Conservation (phyloP, 2,329 filamentous ascomycete species). For the Pleurostoma richardsiae region DNA sequence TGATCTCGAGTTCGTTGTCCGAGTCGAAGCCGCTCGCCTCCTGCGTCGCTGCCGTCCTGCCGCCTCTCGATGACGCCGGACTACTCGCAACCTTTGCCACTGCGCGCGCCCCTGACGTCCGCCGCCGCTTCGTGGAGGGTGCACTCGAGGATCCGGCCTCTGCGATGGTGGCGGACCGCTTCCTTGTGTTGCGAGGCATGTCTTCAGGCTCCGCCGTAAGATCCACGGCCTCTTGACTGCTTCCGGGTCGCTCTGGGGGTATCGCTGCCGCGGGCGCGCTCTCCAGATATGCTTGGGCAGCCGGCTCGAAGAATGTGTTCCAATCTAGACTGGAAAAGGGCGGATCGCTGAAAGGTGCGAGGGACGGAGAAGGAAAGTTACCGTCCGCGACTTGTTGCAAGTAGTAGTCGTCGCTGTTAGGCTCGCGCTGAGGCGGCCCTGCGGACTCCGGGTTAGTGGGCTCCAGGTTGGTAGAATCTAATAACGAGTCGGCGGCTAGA, state of each 20-base stretch:
- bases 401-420: conserved; percentile 12
- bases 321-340: too few relatives aligned
- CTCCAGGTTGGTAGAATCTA: too few relatives aligned
- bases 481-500: background rate
- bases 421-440: background rate
- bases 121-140: conserved; percentile 11
- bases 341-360: conserved; percentile 14
- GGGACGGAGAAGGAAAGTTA: conserved; percentile 22
- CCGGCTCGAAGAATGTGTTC: too few relatives aligned
- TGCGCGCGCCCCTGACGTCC: conserved; percentile 1
- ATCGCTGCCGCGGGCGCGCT: too few relatives aligned
- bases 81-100: too few relatives aligned
- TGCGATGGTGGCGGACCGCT: background rate
- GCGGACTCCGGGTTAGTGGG: too few relatives aligned
- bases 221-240: too few relatives aligned
- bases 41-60: background rate
- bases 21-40: conserved; percentile 18
- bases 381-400: conserved; percentile 12
- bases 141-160: background rate
- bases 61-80: background rate
- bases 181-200: conserved; percentile 7
- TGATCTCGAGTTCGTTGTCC: conserved; percentile 19
- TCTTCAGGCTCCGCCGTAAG: background rate
- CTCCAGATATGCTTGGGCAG: too few relatives aligned
- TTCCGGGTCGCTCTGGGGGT: too few relatives aligned